Base-by-base conservation (phyloP, 2,329 filamentous ascomycete genomes). In the Orbilia brochopaga region DNA sequence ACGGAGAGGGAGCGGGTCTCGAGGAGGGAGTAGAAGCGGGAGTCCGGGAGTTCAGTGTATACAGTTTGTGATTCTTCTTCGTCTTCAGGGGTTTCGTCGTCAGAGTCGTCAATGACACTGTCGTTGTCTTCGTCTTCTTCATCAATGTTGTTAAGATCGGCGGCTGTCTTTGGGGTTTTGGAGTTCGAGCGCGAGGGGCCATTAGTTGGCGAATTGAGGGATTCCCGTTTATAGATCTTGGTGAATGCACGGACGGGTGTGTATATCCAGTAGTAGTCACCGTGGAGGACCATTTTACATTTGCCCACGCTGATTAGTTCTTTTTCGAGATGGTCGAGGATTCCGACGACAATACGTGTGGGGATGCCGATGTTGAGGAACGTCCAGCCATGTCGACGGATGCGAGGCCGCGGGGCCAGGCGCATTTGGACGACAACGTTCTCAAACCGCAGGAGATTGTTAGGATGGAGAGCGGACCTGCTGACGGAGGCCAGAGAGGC, bases 371-470 rank as follows among this genome's bases (percentile, higher is more conserved):
- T 67, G 35, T 73, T 73, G 35, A 73, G 62, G 53, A 73, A 73
- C 27, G 69, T 73, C 69, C 69, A 73, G 48, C 69, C 69, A 30
- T 73, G 69, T 7, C 69, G 69, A 54, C 63, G 61, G 53, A 73
- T 67, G 44, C 69, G 61, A 27, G 69, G 69, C 2, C 69, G 56
- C 6, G 69, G 69, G 8, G 69, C 69, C 42, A 73, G 35, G 30
- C 69, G 61, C 63, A 73, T 67, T 37, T 73, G 69, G 27, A 73
- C 69, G 24, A 73, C 54, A 10, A 73, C 69, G 51, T 73, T 73
- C 54, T 73, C 69, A 30, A 73, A 73, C 21, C 69, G 58, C n/a
- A 73, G 53, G 17, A 73, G 61, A 27, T 73, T 73, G 27, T 66
- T 73, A 1, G 69, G 69, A 40, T 73, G 69, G 4, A 73, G 54